These are phyloP conservation scores for Axilococcus clingmanii DNA, from an alignment of 139 green algal species.

Conservation along the genomic window DNA sequence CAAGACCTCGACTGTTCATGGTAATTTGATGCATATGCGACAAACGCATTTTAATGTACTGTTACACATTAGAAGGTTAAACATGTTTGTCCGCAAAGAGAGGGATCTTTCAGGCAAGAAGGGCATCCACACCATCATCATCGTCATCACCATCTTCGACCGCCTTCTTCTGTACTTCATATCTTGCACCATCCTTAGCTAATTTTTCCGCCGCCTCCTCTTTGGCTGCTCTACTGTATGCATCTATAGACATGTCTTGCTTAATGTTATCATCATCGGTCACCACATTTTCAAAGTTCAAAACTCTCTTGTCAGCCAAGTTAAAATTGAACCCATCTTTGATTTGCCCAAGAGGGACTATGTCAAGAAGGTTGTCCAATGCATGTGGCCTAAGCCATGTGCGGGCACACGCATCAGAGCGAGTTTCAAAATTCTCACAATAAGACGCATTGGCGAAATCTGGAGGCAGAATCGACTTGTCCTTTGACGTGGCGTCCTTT, in stretches of 20 bases:
- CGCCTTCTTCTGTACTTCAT: too few relatives aligned
- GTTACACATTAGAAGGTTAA: too few relatives aligned
- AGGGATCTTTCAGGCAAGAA: slow-evolving; percentile 24
- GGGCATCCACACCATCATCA: slow-evolving; percentile 53
- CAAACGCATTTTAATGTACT: too few relatives aligned
- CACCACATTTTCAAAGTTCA: slow-evolving; percentile 82
- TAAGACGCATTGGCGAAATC: slow-evolving; percentile 51
- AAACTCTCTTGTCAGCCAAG: slow-evolving; percentile 72
- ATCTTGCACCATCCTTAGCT: neutral
- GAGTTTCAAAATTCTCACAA: slow-evolving; percentile 67
- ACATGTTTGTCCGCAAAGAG: too few relatives aligned
- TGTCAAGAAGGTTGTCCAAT: slow-evolving; percentile 77
- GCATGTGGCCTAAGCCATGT: slow-evolving; percentile 79
- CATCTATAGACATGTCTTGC: slow-evolving; percentile 88
- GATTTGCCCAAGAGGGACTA: slow-evolving; percentile 67
- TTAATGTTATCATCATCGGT: slow-evolving; percentile 90
- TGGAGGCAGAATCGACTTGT: slow-evolving; percentile 44
- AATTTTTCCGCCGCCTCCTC: slow-evolving; percentile 10
- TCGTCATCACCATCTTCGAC: slow-evolving; percentile 29
- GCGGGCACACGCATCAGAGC: slow-evolving; percentile 56
- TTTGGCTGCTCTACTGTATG: slow-evolving; percentile 62
- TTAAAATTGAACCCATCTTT: slow-evolving; percentile 77
- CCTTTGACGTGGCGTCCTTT: slow-evolving; percentile 37
- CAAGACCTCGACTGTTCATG: too few relatives aligned
- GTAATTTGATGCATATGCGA: too few relatives aligned